phyloP scores from a whole-genome alignment of 2,329 filamentous ascomycete genomes.

The Aspergillus pseudoterreus region DNA sequence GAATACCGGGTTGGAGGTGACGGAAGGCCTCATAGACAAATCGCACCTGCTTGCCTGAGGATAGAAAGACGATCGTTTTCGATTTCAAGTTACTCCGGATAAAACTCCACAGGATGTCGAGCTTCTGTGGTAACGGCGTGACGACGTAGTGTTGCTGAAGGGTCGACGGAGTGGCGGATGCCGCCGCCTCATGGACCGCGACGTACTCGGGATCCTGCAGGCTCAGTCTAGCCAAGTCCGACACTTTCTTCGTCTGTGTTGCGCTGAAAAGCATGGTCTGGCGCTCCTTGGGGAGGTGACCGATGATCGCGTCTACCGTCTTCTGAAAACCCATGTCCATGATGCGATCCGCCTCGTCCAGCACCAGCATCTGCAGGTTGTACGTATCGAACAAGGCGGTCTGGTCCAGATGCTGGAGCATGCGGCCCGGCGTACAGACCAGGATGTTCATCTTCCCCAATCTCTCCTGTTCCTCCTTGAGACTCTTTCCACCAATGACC shows the following conservation, averaged over 20 bases:
- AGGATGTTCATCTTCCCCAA: conserved; percentile 93
- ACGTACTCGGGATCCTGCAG: conserved; percentile 92
- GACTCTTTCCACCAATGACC: conserved; percentile 87
- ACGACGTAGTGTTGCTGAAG: conserved; percentile 90
- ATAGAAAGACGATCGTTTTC: conserved; percentile 94
- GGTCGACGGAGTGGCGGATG: conserved; percentile 73
- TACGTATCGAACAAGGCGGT: conserved; percentile 86
- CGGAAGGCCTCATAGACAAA: conserved; percentile 94
- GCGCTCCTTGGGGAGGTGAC: conserved; percentile 78
- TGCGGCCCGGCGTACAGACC: conserved; percentile 89
- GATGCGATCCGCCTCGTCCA: conserved; percentile 95
- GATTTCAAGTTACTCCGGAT: conserved; percentile 85
- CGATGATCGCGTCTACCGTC: conserved; percentile 86
- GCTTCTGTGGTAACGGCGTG: conserved; percentile 79
- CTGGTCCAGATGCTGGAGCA: conserved; percentile 93
- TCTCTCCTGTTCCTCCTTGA: conserved; percentile 82
- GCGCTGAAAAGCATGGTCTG: conserved; percentile 96
- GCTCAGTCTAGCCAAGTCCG: conserved; percentile 83
- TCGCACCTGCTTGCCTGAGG: conserved; percentile 91
- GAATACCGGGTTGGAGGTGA: conserved; percentile 89
- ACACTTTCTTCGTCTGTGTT: conserved; percentile 91
- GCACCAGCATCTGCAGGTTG: conserved; percentile 84
- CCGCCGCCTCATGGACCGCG: conserved; percentile 80
- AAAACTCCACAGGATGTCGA: conserved; percentile 90
- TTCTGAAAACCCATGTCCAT: conserved; percentile 96